Evolutionary conservation across 257 asterid species (phyloP), one percentile per base, ranked within the genome.

Genomic region (Solanum appendiculatum): DNA sequence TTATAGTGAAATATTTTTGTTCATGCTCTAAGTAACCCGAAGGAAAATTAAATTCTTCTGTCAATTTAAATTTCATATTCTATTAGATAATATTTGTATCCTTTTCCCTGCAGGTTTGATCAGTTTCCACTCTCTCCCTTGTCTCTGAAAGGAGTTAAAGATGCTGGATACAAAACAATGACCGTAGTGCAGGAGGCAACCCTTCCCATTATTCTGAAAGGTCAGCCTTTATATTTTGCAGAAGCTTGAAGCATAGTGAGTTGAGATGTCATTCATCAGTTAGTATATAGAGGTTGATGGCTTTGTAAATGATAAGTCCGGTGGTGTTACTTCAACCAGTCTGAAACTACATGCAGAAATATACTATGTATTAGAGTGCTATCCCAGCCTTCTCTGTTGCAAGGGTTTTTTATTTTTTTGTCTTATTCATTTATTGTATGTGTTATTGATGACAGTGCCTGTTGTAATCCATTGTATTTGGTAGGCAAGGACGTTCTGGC

Each of bases 401-500:
- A 9, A 46, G 23, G 18, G 1, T 27, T 80, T 80, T 51, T 27
- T 40, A 9, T 23, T 51, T 77, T n/a, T 36, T 18, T 48, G 18
- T 25, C 82, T 9, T 15, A 20, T 37, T 20, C 40, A 69, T 82
- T 18, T 72, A 54, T 86, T 27, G 36, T 54, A 33, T 42, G 54
- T 51, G 69, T 60, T 40, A 72, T 29, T 84, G 40, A 68, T 64
- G 84, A 73, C 48, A 84, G 44, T 87, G 85, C 85, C 42, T 80
- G 64, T 73, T 51, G 84, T 85, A 48, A 70, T 91, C 66, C 34
- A 81, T 81, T 81, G 44, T 81, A 25, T 78, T 87, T 87, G 88
- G 87, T 91, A 96, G 99, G 99, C 37, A 95, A 97, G 93, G 99
- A 97, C 91, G 98, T 97, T 87, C 90, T 97, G 88, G 99, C 99